Evolutionary conservation across 1,284 basidiomycete species (phyloP), one percentile per base, ranked within the genome.

Genomic region (Vanrija sp.): DNA sequence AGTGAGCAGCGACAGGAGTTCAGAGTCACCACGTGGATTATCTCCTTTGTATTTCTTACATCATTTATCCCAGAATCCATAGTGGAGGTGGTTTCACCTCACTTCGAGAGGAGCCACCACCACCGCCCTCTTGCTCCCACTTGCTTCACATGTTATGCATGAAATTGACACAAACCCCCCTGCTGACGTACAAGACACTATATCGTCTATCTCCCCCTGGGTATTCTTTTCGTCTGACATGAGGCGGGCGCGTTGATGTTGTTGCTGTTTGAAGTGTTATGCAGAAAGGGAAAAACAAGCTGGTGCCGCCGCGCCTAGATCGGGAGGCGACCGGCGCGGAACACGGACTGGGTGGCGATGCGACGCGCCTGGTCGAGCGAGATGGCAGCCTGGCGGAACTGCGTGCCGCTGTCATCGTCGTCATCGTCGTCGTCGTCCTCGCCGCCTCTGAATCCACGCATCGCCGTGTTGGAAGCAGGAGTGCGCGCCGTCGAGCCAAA

Each of bases 361-460:
- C 79, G 68, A 72, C 82, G 51, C 67, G 89, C 89, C 83, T 94
- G 91, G 63, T 94, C 91, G 60, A 93, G 80, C 12, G 88, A 87
- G 69, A 94, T 92, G 26, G 86, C 85, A 65, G 86, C 87, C 69
- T 89, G 88, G 64, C 81, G 81, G 62, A 93, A 78, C 75, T 89
- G 87, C 29, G 67, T 62, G 62, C 80, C 68, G 42, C 52, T 58
- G 16, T 65, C 66, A 16, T 70, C 73, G 25, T 73, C 71, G 23
- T 73, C 81, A 21, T 86, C 84, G 51, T 84, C 80, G 15, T 81
- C 80, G 15, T 83, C 84, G 0, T 83, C 82, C 0, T 85, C 84
- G 16, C 58, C 83, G 6, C 58, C 58, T 39, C 61, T 46, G 46
- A 38, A 39, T 9, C 48, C 50, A n/a, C 62, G 55, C 65, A 71